A percentile compares a stretch with the other conserved stretches of the same genome.
These are phyloP conservation scores for Hamamelis virginiana DNA, from an alignment of 164 flowering plant species.

Conservation along the genomic window DNA sequence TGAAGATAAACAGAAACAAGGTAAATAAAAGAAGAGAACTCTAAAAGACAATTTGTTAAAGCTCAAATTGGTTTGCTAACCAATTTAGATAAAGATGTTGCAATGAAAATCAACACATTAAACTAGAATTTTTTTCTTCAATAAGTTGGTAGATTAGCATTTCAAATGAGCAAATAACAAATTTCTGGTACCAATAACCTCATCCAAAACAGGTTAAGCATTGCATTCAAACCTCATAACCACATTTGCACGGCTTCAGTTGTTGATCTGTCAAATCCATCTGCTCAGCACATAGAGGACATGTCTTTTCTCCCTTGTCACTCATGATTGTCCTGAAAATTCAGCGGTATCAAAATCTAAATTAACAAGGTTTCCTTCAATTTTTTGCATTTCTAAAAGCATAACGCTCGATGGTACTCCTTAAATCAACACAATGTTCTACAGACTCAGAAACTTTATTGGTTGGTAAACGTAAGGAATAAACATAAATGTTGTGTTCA, in stretches of 20 bases:
- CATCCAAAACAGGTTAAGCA: not conserved
- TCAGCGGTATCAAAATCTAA: too few relatives aligned
- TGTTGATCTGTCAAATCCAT: constrained; percentile 96
- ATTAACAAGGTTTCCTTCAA: not conserved
- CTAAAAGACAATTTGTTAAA: too few relatives aligned
- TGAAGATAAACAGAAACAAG: not conserved
- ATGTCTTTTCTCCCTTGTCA: constrained; percentile 71
- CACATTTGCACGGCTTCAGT: constrained; percentile 89
- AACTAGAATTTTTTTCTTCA: too few relatives aligned
- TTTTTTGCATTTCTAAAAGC: not conserved
- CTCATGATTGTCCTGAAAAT: constrained; percentile 52
- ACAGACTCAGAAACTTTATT: too few relatives aligned
- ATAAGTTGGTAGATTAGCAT: too few relatives aligned
- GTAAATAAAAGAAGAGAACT: not conserved
- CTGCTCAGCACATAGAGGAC: constrained; percentile 89
- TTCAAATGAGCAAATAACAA: not conserved
- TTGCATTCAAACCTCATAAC: constrained; percentile 64
- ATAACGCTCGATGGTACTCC: too few relatives aligned
- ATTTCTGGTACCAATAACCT: not conserved
- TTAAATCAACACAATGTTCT: too few relatives aligned
- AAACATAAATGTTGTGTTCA: too few relatives aligned
- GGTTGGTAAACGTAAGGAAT: too few relatives aligned
- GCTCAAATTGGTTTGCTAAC: too few relatives aligned
- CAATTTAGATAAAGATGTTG: too few relatives aligned
- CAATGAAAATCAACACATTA: too few relatives aligned